These are phyloP conservation scores for Purshia tridentata DNA, from an alignment of 306 rosid species.

Conservation along the genomic window DNA sequence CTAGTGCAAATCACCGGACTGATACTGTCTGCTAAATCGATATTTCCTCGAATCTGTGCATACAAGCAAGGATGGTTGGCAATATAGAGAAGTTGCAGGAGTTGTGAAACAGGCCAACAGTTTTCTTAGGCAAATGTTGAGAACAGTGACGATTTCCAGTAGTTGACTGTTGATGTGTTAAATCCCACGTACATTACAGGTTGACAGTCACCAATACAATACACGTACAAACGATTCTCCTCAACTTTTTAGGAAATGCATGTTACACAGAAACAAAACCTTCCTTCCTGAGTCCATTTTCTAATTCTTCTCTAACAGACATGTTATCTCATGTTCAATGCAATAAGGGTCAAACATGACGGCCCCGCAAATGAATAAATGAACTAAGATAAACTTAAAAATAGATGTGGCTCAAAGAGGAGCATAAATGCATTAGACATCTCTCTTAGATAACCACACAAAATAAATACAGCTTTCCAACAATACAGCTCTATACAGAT, in stretches of 20 bases:
- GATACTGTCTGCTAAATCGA: conserved; percentile 1
- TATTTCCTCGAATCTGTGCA: conserved; percentile 21
- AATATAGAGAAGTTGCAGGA: background rate
- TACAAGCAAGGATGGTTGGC: background rate
- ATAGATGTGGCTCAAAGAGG: conserved; percentile 9
- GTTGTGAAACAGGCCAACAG: background rate
- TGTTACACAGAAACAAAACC: no score
- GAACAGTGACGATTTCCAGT: background rate
- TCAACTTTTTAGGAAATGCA: no score
- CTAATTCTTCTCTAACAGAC: no score
- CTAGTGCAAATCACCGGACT: conserved; percentile 20
- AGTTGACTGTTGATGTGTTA: background rate
- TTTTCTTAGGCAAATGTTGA: background rate
- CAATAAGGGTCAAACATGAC: conserved; percentile 15
- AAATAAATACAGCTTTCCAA: background rate
- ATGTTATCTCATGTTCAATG: no score
- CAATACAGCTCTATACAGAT: conserved; percentile 2
- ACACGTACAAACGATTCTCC: no score
- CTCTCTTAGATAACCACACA: background rate
- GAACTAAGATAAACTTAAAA: background rate
- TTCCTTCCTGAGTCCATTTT: no score
- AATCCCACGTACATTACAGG: background rate
- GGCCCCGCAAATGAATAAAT: background rate
- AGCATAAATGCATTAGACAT: conserved; percentile 13
- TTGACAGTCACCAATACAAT: background rate